phyloP scores from a whole-genome alignment of 345 rosid genomes.

The Eucalyptus leucophloia region DNA sequence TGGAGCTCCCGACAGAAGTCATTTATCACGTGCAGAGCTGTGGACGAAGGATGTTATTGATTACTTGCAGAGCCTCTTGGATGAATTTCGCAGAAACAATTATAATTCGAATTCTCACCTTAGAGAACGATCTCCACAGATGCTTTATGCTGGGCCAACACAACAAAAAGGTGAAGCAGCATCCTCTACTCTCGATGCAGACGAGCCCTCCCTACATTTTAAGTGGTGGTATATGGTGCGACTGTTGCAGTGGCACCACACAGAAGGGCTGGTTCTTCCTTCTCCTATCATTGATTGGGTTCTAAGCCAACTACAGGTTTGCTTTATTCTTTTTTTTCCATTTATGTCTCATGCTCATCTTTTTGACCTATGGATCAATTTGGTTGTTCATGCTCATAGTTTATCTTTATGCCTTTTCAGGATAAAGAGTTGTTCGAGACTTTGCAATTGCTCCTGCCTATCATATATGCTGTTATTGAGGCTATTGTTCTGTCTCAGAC shows the following conservation, averaged over 20 bases:
- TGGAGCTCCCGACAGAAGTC: constrained; percentile 56
- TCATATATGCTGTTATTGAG: constrained; percentile 82
- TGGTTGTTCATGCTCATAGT: not conserved
- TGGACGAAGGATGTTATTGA: constrained; percentile 98
- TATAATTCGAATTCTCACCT: constrained; percentile 45
- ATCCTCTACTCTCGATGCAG: constrained; percentile 46
- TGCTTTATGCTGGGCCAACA: constrained; percentile 51
- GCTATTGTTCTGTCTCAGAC: constrained; percentile 76
- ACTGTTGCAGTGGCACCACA: constrained; percentile 87
- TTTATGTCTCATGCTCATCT: not conserved
- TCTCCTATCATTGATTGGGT: constrained; percentile 91
- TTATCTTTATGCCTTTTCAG: constrained; percentile 12
- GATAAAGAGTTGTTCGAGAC: constrained; percentile 74
- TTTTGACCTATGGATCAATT: not conserved
- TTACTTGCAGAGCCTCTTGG: constrained; percentile 73
- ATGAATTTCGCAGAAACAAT: constrained; percentile 59
- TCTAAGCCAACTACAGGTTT: constrained; percentile 81
- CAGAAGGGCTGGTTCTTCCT: constrained; percentile 89
- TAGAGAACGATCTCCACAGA: constrained; percentile 60
- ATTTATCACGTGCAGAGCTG: constrained; percentile 59
- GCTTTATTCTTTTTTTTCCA: not conserved
- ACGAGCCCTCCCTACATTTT: constrained; percentile 75
- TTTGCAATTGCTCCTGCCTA: constrained; percentile 82
- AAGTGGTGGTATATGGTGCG: constrained; percentile 97
- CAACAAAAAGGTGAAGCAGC: constrained; percentile 45